Conservation (phyloP, 352 stramenopile species). For the Globisporangium cystogenes region DNA sequence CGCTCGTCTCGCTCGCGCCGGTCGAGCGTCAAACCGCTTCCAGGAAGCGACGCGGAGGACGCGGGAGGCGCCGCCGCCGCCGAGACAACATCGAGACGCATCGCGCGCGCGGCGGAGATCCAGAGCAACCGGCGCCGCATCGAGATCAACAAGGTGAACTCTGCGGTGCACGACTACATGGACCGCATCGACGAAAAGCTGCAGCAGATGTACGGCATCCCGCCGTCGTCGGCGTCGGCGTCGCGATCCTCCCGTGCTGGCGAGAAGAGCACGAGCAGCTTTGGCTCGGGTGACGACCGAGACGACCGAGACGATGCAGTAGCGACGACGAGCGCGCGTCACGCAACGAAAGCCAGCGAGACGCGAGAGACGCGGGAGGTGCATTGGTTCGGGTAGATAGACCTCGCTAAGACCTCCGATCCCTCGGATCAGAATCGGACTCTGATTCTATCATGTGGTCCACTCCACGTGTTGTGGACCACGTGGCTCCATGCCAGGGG, state of each 20-base stretch:
- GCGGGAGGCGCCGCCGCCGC: not conserved
- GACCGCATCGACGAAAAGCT: constrained; percentile 78
- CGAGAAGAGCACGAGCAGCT: not conserved
- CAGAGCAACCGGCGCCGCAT: constrained; percentile 23
- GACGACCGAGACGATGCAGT: not conserved
- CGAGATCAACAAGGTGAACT: constrained; percentile 71
- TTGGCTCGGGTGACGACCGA: not conserved
- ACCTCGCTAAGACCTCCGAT: too few relatives aligned
- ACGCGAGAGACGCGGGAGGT: constrained; percentile 4
- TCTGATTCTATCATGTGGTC: too few relatives aligned
- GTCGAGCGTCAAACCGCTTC: not conserved
- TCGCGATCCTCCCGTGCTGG: constrained; percentile 1
- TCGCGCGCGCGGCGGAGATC: constrained; percentile 5
- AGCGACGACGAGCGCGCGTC: not conserved
- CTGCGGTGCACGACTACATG: constrained; percentile 74
- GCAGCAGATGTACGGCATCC: constrained; percentile 74
- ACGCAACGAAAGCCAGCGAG: constrained; percentile 3
- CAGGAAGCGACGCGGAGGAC: not conserved
- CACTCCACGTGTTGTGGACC: too few relatives aligned
- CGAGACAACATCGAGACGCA: constrained; percentile 3
- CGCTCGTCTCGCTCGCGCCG: not conserved
- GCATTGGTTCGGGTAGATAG: constrained; percentile 9
- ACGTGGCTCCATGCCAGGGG: too few relatives aligned
- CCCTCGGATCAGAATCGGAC: too few relatives aligned
- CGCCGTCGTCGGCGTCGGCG: constrained; percentile 25